phyloP scores from a whole-genome alignment of 2,329 filamentous ascomycete species.

The Knoxdaviesia proteae region DNA sequence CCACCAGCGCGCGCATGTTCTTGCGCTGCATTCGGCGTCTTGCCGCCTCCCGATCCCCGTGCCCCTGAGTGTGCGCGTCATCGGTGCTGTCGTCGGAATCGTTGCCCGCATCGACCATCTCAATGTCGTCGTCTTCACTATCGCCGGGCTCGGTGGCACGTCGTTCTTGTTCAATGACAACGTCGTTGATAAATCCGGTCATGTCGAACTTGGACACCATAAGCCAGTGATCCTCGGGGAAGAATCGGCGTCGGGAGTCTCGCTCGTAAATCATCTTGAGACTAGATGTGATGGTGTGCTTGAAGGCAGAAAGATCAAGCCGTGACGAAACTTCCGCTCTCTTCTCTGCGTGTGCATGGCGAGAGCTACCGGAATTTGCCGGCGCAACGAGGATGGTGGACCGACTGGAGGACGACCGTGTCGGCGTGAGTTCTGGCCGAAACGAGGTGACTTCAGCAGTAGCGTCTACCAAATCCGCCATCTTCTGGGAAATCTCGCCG shows the following conservation, averaged over 20 bases:
- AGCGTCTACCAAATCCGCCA: constrained; percentile 6
- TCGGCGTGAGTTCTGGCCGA: not conserved
- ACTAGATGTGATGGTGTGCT: constrained; percentile 57
- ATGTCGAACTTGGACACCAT: constrained; percentile 82
- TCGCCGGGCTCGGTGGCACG: constrained; percentile 35
- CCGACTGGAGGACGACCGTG: not conserved
- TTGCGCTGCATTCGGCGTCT: constrained; percentile 31
- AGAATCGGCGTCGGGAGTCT: constrained; percentile 71
- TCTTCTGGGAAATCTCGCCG: constrained; percentile 29
- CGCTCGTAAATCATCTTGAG: constrained; percentile 80
- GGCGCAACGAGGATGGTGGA: not conserved
- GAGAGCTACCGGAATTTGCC: not conserved
- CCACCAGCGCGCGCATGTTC: constrained; percentile 56
- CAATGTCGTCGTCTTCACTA: constrained; percentile 14
- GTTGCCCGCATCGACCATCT: constrained; percentile 8
- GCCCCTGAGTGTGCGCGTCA: no score
- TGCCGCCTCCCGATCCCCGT: not conserved
- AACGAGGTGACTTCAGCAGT: not conserved
- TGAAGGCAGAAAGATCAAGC: constrained; percentile 56
- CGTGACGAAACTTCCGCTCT: constrained; percentile 4
- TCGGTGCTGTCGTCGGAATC: constrained; percentile 6
- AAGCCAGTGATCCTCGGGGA: constrained; percentile 74
- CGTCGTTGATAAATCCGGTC: constrained; percentile 66
- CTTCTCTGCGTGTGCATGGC: no score
- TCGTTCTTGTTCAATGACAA: constrained; percentile 72